Percentiles rank a stretch among this genome's conserved stretches.
Evolutionary conservation across 495 filamentous ascomycete genomes (phyloP).

Genomic region (Letharia lupina): DNA sequence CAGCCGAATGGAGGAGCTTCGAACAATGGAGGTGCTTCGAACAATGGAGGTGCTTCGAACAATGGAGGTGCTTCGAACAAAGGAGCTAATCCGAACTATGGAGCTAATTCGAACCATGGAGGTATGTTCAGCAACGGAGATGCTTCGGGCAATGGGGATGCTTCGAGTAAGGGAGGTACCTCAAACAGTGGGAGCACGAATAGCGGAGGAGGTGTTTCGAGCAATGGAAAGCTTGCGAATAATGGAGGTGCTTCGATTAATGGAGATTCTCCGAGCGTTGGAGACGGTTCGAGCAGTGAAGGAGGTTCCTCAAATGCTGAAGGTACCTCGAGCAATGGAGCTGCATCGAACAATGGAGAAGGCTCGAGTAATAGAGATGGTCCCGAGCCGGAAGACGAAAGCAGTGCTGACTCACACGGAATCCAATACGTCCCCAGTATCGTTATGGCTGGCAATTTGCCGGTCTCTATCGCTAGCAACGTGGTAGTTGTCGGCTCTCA

Average conservation of each 20-base stretch:
- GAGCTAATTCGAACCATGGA: background rate
- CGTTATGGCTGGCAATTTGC: slow-evolving; percentile 5
- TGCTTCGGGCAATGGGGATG: no score
- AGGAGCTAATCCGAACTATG: background rate
- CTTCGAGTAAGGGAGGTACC: no score
- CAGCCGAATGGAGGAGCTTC: background rate
- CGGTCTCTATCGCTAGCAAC: slow-evolving; percentile 4
- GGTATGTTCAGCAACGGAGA: background rate
- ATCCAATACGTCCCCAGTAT: background rate
- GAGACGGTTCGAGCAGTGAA: no score
- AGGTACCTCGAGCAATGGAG: background rate
- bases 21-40: background rate
- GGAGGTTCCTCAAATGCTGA: no score
- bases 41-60: background rate
- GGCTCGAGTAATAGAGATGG: background rate
- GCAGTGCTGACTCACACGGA: background rate
- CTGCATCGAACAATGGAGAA: background rate
- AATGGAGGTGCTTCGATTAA: no score
- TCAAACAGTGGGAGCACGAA: no score
- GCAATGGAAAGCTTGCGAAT: no score
- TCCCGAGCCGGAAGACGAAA: background rate
- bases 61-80: background rate
- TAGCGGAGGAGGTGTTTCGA: background rate
- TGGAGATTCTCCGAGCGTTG: no score
- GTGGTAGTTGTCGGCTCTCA: slow-evolving; percentile 9